phyloP scores from a whole-genome alignment of 495 filamentous ascomycete genomes.

The Talaromyces adpressus region DNA sequence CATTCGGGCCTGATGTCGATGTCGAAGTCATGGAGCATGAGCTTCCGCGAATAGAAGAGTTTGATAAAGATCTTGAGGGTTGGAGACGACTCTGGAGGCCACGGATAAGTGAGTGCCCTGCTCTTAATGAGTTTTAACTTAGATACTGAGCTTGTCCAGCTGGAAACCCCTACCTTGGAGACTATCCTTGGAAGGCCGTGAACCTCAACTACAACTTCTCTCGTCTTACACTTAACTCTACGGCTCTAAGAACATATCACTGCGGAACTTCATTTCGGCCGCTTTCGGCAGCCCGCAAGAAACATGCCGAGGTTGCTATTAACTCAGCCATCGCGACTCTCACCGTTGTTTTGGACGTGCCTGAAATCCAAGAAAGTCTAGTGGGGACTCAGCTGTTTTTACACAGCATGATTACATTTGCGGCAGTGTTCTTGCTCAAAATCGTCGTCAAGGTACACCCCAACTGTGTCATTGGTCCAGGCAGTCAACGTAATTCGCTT shows the following conservation, averaged over 20 bases:
- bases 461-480: conserved; percentile 17
- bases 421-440: conserved; percentile 48
- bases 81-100: conserved; percentile 45
- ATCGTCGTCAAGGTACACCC: conserved; percentile 41
- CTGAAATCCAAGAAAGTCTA: conserved; percentile 42
- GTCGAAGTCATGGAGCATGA: conserved; percentile 42
- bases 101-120: conserved; percentile 31
- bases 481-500: conserved; percentile 35
- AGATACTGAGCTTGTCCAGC: conserved; percentile 23
- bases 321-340: conserved; percentile 46
- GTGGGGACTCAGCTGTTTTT: conserved; percentile 48
- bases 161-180: conserved; percentile 43
- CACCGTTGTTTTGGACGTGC: conserved; percentile 39
- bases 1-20: conserved; percentile 52
- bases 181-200: conserved; percentile 46
- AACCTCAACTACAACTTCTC: conserved; percentile 48
- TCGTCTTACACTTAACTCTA: conserved; percentile 50
- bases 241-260: conserved; percentile 48
- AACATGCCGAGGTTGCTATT: conserved; percentile 47
- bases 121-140: neutral
- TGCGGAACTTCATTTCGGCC: conserved; percentile 38
- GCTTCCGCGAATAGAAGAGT: conserved; percentile 35
- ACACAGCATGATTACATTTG: conserved; percentile 52
- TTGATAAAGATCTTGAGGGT: conserved; percentile 34
- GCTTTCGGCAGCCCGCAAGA: conserved; percentile 45